Conservation (phyloP, 306 rosid species). For the Malus asiatica region DNA sequence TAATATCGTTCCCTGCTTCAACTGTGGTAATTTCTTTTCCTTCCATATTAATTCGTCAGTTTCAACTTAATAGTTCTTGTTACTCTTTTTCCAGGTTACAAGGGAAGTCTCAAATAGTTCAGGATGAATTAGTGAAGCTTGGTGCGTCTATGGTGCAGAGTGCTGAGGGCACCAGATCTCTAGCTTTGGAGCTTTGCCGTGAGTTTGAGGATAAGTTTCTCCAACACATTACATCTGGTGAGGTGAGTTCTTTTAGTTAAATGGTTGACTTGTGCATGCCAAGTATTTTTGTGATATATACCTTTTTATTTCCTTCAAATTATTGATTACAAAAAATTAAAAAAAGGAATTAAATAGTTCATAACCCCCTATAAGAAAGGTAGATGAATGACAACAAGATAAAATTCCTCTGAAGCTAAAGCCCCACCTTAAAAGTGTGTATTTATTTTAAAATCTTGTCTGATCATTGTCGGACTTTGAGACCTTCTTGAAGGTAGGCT, state of each 20-base stretch:
- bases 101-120: slow-evolving; percentile 90
- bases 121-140: slow-evolving; percentile 90
- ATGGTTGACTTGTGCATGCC: not conserved
- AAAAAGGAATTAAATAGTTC: not conserved
- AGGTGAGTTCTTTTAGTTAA: slow-evolving; percentile 46
- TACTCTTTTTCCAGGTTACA: slow-evolving; percentile 59
- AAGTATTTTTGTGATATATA: not conserved
- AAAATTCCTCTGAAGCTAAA: not conserved
- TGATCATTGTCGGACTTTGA: not conserved
- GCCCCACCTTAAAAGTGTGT: not conserved
- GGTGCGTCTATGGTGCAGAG: slow-evolving; percentile 90
- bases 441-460: not conserved
- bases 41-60: not conserved
- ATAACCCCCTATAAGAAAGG: not conserved
- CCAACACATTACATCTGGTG: slow-evolving; percentile 80
- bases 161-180: slow-evolving; percentile 89
- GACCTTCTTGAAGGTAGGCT: not conserved
- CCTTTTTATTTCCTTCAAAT: not conserved
- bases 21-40: not conserved
- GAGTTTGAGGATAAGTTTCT: slow-evolving; percentile 98
- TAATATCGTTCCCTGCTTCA: not conserved
- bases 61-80: not conserved
- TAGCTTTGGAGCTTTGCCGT: slow-evolving; percentile 98
- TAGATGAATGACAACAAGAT: not conserved
- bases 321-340: not conserved